Evolutionary conservation across 495 filamentous ascomycete species (phyloP).

Genomic region (Aspergillus bertholletiae): DNA sequence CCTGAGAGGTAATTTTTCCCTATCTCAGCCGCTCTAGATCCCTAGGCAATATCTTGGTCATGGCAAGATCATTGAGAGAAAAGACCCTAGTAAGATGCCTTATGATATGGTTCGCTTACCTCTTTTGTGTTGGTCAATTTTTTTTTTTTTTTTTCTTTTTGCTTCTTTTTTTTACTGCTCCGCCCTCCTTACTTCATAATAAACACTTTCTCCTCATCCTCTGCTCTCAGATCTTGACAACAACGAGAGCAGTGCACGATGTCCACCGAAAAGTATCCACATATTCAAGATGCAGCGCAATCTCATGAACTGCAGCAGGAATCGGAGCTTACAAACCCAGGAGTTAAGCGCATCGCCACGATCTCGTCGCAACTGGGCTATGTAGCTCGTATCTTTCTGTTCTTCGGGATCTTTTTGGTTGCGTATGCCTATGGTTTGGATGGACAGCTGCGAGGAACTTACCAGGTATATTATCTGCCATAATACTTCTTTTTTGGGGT

Average conservation of each 20-base stretch:
- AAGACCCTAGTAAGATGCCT: neutral
- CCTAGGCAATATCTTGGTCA: neutral
- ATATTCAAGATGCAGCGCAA: neutral
- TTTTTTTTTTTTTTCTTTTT: neutral
- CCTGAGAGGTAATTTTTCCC: too few relatives aligned
- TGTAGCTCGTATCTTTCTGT: conserved; percentile 40
- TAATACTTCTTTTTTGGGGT: neutral
- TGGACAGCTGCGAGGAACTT: conserved; percentile 43
- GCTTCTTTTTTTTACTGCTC: neutral
- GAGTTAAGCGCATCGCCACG: conserved; percentile 45
- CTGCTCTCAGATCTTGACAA: neutral
- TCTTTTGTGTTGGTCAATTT: neutral
- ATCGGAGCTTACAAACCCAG: conserved; percentile 20
- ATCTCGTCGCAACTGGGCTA: conserved; percentile 34
- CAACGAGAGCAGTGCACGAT: neutral
- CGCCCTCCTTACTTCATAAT: neutral
- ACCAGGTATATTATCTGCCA: conserved; percentile 33
- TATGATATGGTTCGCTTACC: neutral
- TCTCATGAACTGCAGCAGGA: neutral
- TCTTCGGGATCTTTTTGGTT: conserved; percentile 45
- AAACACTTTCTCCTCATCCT: neutral
- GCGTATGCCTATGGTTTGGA: conserved; percentile 54
- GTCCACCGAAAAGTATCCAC: neutral
- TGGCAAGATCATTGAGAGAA: neutral
- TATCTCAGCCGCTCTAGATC: neutral